phyloP scores from a whole-genome alignment of 371 early-diverging fungal species.

The Rhizomucor pusillus region DNA sequence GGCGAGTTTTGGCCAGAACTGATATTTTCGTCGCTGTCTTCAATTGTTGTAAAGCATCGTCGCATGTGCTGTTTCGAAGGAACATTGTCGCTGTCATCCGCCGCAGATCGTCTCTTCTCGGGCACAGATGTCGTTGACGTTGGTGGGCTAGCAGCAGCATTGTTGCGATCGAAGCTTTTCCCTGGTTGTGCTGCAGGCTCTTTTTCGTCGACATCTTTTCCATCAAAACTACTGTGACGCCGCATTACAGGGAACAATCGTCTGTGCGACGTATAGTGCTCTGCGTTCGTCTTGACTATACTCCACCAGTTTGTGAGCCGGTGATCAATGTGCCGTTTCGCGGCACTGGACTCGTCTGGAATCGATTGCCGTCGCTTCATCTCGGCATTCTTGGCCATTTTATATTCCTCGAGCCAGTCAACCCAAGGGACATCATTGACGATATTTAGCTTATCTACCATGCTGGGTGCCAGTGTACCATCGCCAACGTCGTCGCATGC shows the following conservation, averaged over 20 bases:
- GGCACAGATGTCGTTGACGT: background rate
- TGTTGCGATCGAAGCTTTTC: background rate
- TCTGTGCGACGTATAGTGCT: conserved; percentile 9
- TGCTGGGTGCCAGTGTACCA: background rate
- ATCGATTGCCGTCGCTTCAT: conserved; percentile 13
- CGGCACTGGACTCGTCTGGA: background rate
- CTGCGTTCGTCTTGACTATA: conserved; percentile 19
- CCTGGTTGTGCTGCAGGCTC: background rate
- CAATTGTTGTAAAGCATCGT: conserved; percentile 11
- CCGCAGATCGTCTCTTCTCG: background rate
- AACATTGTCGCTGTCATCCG: background rate
- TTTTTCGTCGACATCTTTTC: background rate
- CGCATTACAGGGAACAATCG: conserved; percentile 2
- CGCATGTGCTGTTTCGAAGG: conserved; percentile 6
- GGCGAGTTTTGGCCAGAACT: background rate
- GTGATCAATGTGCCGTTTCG: background rate
- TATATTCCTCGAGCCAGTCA: conserved; percentile 49
- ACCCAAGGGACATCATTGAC: conserved; percentile 42
- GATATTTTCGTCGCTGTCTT: conserved; percentile 5
- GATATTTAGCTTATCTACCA: conserved; percentile 9
- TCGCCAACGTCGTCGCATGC: background rate
- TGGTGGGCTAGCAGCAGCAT: too few species aligned
- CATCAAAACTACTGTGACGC: background rate
- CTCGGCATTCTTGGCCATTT: conserved; percentile 21
- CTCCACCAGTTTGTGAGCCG: conserved; percentile 20